phyloP scores from a whole-genome alignment of 2,329 filamentous ascomycete species.

The Xylogone sp. region DNA sequence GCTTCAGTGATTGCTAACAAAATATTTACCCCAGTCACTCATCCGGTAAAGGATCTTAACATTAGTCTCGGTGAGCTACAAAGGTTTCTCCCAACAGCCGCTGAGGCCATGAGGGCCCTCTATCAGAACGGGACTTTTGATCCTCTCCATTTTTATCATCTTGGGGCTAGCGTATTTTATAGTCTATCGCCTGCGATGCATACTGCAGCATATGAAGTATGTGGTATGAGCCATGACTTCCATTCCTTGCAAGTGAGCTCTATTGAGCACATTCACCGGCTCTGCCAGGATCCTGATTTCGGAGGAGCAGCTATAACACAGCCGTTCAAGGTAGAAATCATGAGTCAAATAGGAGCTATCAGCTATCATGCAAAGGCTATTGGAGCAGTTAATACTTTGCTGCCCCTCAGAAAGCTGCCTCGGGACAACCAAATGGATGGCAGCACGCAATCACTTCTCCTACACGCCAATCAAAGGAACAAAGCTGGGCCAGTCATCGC shows the following conservation, averaged over 20 bases:
- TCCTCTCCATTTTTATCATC: slow-evolving; percentile 68
- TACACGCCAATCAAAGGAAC: slow-evolving; percentile 49
- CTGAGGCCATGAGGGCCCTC: slow-evolving; percentile 60
- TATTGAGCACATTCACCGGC: slow-evolving; percentile 57
- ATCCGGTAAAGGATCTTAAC: slow-evolving; percentile 53
- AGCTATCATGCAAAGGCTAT: slow-evolving; percentile 72
- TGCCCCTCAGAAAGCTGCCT: slow-evolving; percentile 54
- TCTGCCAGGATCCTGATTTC: slow-evolving; percentile 64
- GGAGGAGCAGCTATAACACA: slow-evolving; percentile 69
- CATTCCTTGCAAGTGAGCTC: slow-evolving; percentile 59
- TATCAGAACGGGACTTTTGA: slow-evolving; percentile 65
- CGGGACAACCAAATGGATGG: slow-evolving; percentile 46
- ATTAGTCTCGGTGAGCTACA: slow-evolving; percentile 31
- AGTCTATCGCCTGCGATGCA: slow-evolving; percentile 78
- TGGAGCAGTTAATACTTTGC: slow-evolving; percentile 71
- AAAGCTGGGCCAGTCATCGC: slow-evolving; percentile 63
- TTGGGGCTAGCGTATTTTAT: slow-evolving; percentile 69
- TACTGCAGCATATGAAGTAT: slow-evolving; percentile 61
- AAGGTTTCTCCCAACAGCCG: slow-evolving; percentile 43
- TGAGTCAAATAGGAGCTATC: slow-evolving; percentile 60
- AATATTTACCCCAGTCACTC: slow-evolving; percentile 52
- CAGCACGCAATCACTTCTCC: slow-evolving; percentile 27
- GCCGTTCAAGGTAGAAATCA: slow-evolving; percentile 71
- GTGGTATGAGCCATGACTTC: slow-evolving; percentile 67
- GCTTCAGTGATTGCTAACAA: slow-evolving; percentile 54